These are phyloP conservation scores for Bruguiera hainesii DNA, from an alignment of 441 rosid species.

Conservation along the genomic window DNA sequence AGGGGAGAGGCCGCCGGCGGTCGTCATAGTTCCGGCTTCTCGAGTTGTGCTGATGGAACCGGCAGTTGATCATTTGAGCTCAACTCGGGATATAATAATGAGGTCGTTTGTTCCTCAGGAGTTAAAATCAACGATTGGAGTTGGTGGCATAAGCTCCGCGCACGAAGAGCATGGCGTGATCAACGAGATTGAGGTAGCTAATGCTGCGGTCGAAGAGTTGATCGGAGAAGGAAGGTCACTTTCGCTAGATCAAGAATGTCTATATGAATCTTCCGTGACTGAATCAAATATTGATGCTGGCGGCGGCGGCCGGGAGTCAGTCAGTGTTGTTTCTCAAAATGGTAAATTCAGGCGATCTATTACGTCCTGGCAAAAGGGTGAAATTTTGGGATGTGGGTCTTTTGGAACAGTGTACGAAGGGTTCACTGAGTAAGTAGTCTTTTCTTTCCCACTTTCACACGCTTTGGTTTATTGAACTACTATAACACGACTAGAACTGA, in stretches of 20 bases:
- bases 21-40: slow-evolving; percentile 3
- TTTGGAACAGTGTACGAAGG: slow-evolving; percentile 47
- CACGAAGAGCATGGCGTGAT: slow-evolving; percentile 3
- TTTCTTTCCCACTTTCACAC: too few species aligned
- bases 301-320: neutral
- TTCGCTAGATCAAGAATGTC: too few species aligned
- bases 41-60: too few species aligned
- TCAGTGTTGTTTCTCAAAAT: slow-evolving; percentile 18
- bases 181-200: slow-evolving; percentile 2
- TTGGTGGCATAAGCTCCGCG: neutral
- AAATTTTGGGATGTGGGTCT: slow-evolving; percentile 39
- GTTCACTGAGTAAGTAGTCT: slow-evolving; percentile 32
- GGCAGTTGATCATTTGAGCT: slow-evolving; percentile 22
- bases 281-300: too few species aligned
- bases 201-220: too few species aligned
- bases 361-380: slow-evolving; percentile 40
- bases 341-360: slow-evolving; percentile 28
- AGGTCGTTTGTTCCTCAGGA: slow-evolving; percentile 30
- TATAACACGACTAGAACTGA: neutral
- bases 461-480: too few species aligned
- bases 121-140: slow-evolving; percentile 12
- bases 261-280: too few species aligned
- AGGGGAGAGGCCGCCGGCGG: slow-evolving; percentile 23
- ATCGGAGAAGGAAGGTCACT: too few species aligned
- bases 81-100: slow-evolving; percentile 29